Conservation (phyloP, 2,329 filamentous ascomycete genomes). For the Tolypocladium guangdongense region DNA sequence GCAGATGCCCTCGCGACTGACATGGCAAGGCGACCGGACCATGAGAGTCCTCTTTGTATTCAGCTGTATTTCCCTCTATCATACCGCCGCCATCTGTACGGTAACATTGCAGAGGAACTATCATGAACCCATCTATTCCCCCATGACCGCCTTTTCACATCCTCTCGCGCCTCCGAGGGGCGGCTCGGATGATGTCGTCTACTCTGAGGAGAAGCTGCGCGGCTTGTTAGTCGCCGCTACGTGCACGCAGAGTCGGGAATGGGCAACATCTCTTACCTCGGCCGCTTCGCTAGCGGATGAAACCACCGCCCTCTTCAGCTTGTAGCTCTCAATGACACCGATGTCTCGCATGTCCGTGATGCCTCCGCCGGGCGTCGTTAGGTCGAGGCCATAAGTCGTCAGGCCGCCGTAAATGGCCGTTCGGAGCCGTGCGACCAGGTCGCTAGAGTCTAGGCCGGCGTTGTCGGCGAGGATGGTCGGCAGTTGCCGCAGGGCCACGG, state of each 20-base stretch:
- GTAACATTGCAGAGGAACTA: neutral
- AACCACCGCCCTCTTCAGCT: conserved; percentile 96
- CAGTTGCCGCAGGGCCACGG: conserved; percentile 78
- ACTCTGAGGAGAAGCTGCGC: conserved; percentile 77
- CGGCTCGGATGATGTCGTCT: conserved; percentile 94
- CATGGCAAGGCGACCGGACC: neutral
- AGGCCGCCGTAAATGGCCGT: conserved; percentile 93
- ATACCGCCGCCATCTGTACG: neutral
- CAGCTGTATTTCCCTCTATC: neutral
- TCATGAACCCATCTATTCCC: neutral
- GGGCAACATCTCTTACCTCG: conserved; percentile 54
- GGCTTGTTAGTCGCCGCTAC: neutral
- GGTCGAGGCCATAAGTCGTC: conserved; percentile 82
- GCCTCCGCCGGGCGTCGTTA: conserved; percentile 80
- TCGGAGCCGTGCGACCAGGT: conserved; percentile 81
- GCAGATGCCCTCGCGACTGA: neutral
- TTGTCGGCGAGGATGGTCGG: conserved; percentile 97
- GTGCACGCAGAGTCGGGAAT: neutral
- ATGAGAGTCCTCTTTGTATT: neutral
- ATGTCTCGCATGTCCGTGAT: conserved; percentile 93
- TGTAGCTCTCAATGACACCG: conserved; percentile 95
- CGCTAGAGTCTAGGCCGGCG: conserved; percentile 88
- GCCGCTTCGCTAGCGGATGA: conserved; percentile 93
- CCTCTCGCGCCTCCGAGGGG: conserved; percentile 50
- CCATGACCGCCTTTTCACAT: conserved; percentile 18